Conservation (phyloP, 768 basidiomycete species). For the Sutorius australiensis region DNA sequence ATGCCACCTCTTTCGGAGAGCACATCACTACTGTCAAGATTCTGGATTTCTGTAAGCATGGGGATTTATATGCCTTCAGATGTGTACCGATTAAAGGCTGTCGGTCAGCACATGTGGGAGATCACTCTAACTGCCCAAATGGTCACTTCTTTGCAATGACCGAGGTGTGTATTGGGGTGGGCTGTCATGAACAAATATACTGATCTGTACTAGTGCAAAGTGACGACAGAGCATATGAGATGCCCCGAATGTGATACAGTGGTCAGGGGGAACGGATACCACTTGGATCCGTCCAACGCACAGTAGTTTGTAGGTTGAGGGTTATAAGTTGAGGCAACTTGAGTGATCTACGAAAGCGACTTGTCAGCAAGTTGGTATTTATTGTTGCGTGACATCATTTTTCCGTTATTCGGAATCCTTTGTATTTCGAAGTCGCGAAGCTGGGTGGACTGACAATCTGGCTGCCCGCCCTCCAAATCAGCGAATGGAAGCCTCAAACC, state of each 20-base stretch:
- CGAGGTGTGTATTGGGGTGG: constrained; percentile 37
- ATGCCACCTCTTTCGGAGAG: constrained; percentile 52
- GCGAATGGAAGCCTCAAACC: no score
- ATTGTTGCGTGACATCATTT: no score
- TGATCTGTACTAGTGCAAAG: constrained; percentile 50
- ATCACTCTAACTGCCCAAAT: constrained; percentile 53
- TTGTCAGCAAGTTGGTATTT: no score
- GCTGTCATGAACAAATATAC: not conserved
- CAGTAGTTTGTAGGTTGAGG: constrained; percentile 44
- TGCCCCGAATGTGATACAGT: constrained; percentile 58
- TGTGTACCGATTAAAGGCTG: not conserved
- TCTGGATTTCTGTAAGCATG: constrained; percentile 43
- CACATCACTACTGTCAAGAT: constrained; percentile 46
- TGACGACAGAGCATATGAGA: constrained; percentile 41
- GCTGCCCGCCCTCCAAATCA: no score
- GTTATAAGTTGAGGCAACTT: no score
- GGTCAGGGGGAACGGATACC: constrained; percentile 50
- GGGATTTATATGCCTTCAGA: not conserved
- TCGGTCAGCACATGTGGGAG: constrained; percentile 36
- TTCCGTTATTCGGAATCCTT: no score
- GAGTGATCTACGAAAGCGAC: no score
- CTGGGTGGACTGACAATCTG: no score
- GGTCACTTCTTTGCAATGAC: constrained; percentile 61
- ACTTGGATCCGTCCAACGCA: constrained; percentile 41
- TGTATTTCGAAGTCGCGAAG: no score